phyloP scores from a whole-genome alignment of 1,139 yeast genomes.

The Lodderomyces metapsilosis region DNA sequence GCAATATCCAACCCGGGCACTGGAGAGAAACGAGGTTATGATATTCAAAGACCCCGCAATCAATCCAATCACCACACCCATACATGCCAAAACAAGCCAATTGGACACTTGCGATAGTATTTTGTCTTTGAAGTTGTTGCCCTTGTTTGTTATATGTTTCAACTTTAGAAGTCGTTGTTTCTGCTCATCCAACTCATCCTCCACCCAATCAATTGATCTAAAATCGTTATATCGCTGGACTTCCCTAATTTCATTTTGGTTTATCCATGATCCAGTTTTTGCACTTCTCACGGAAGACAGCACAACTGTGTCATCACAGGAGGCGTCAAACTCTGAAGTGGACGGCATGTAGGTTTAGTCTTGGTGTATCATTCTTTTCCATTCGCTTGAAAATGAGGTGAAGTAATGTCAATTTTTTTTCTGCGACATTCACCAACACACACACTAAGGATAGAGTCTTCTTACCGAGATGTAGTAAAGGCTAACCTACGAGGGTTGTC shows the following conservation, averaged over 20 bases:
- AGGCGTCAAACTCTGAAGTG: constrained; percentile 6
- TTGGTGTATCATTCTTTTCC: too few relatives aligned
- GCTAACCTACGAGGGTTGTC: too few relatives aligned
- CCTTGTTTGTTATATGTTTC: constrained; percentile 15
- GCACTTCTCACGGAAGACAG: constrained; percentile 7
- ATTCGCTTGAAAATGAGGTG: too few relatives aligned
- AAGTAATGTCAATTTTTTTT: not conserved
- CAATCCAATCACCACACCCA: constrained; percentile 75
- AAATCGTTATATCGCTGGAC: constrained; percentile 57
- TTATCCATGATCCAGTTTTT: constrained; percentile 38
- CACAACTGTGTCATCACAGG: constrained; percentile 5
- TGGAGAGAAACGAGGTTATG: constrained; percentile 83
- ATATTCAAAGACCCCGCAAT: constrained; percentile 82
- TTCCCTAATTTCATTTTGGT: constrained; percentile 34
- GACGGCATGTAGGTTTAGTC: constrained; percentile 1
- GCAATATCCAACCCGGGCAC: constrained; percentile 78
- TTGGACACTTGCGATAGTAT: constrained; percentile 54
- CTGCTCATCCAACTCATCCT: constrained; percentile 67
- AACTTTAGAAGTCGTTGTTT: constrained; percentile 26
- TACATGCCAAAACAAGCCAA: constrained; percentile 72
- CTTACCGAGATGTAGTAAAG: too few relatives aligned
- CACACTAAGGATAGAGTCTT: too few relatives aligned
- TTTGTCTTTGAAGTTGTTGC: constrained; percentile 23
- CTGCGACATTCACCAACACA: not conserved
- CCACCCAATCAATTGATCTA: constrained; percentile 80